phyloP scores from a whole-genome alignment of 2,329 filamentous ascomycete species.

The Nannizzia gypsea region DNA sequence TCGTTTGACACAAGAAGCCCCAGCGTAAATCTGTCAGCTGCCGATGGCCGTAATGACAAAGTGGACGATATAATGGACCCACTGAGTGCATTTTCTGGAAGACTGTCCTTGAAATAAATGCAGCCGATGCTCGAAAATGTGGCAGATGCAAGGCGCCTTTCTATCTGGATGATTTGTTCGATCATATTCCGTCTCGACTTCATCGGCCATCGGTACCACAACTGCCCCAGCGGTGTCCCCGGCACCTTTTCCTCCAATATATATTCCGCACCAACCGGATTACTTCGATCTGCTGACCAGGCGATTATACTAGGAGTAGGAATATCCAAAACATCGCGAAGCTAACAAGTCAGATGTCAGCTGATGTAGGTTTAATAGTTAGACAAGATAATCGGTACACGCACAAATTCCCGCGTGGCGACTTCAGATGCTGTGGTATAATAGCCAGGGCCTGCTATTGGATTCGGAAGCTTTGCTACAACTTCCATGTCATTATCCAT shows the following conservation, averaged over 20 bases:
- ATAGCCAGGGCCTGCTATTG: constrained; percentile 18
- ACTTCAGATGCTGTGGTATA: constrained; percentile 17
- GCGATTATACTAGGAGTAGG: constrained; percentile 14
- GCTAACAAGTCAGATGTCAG: constrained; percentile 3
- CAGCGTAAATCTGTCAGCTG: constrained; percentile 7
- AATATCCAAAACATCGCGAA: constrained; percentile 12
- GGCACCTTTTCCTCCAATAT: constrained; percentile 21
- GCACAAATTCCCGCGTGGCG: constrained; percentile 19
- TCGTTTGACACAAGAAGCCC: constrained; percentile 18
- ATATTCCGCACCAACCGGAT: constrained; percentile 15
- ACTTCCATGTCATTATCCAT: constrained; percentile 21
- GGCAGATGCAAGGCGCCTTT: constrained; percentile 4
- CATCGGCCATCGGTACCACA: constrained; percentile 14
- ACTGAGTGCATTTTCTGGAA: not conserved
- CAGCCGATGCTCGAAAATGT: constrained; percentile 4
- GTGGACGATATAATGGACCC: not conserved
- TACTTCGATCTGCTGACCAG: constrained; percentile 8
- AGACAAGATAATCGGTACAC: not conserved
- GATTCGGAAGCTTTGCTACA: constrained; percentile 21
- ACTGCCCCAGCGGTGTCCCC: not conserved
- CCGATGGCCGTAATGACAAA: not conserved
- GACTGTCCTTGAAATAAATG: constrained; percentile 8
- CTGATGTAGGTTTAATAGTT: not conserved
- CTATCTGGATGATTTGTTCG: constrained; percentile 7
- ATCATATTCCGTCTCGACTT: constrained; percentile 10